Base-by-base conservation (phyloP, 306 rosid genomes). In the Prunus davidiana region DNA sequence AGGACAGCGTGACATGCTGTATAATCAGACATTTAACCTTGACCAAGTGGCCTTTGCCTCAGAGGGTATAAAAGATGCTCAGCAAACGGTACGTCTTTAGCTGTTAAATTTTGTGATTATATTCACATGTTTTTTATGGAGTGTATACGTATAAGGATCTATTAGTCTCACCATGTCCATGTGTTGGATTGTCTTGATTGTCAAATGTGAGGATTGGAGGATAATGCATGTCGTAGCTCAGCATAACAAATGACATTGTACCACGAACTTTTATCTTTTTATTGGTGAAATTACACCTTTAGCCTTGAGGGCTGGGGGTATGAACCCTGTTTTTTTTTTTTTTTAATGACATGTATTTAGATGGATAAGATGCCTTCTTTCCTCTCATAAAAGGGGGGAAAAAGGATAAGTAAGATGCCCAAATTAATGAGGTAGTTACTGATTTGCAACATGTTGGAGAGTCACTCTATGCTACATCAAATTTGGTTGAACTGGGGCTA, bases 1-100 rank as follows among this genome's bases (percentile, higher is more conserved):
- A 87, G 99, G 98, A 56, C 99, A 95, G 58, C 97, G 97, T 30
- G 99, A 95, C 82, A 89, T 91, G 98, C 84, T 95, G 69, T 92
- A 91, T 80, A 92, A 89, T 86, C 99, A 95, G 92, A 95, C 99
- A 8, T 95, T 89, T 76, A 95, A 95, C 84, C 97, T 95, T 3
- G 99, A 95, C 80, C 99, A 96, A 88, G 99, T 96, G 84, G 85
- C 93, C 74, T 96, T 92, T 75, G 99, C 98, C 65, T 15, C 99
- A 0, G 99, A 96, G 84, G 97, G 97, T 69, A 86, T 92, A 27
- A 96, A 91, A 87, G 99, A 96, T 79, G 97, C 99, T 79, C 97
- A 96, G 74, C 97, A 96, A 87, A 96, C 99, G 54, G 99, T 95
- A 87, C 63, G 90, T 86, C 64, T 73, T 68, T 52, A 57, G 65